Evolutionary conservation across 2,329 filamentous ascomycete genomes (phyloP).

Genomic region (Fusarium sp.): DNA sequence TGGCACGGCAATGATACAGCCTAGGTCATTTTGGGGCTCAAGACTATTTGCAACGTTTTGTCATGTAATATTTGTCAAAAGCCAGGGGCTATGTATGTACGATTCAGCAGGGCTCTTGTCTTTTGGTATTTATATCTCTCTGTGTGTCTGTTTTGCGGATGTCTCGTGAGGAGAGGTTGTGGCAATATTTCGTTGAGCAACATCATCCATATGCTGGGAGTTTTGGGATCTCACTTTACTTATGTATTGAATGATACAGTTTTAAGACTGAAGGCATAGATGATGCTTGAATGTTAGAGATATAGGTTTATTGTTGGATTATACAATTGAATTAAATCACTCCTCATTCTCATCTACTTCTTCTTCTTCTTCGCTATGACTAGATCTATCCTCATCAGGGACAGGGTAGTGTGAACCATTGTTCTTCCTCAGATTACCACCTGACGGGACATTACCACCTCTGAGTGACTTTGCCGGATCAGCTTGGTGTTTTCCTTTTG

Average conservation of each 20-base stretch:
- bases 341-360: neutral
- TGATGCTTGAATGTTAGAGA: neutral
- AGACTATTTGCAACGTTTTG: constrained; percentile 38
- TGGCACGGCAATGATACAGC: constrained; percentile 18
- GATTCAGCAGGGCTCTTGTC: constrained; percentile 26
- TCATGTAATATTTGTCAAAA: constrained; percentile 41
- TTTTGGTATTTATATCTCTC: constrained; percentile 32
- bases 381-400: neutral
- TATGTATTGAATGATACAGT: constrained; percentile 16
- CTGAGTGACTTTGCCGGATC: constrained; percentile 10
- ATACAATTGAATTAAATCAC: neutral
- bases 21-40: constrained; percentile 25
- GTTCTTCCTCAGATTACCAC: constrained; percentile 17
- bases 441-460: constrained; percentile 22
- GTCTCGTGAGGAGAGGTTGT: constrained; percentile 4
- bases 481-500: constrained; percentile 13
- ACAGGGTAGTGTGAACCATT: neutral
- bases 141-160: constrained; percentile 4
- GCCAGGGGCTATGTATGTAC: constrained; percentile 21
- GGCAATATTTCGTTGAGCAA: constrained; percentile 31
- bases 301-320: neutral
- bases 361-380: neutral
- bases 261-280: constrained; percentile 12
- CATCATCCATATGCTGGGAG: constrained; percentile 46
- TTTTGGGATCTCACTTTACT: constrained; percentile 34